phyloP scores from a whole-genome alignment of 306 rosid species.

The Lotus japonicus region DNA sequence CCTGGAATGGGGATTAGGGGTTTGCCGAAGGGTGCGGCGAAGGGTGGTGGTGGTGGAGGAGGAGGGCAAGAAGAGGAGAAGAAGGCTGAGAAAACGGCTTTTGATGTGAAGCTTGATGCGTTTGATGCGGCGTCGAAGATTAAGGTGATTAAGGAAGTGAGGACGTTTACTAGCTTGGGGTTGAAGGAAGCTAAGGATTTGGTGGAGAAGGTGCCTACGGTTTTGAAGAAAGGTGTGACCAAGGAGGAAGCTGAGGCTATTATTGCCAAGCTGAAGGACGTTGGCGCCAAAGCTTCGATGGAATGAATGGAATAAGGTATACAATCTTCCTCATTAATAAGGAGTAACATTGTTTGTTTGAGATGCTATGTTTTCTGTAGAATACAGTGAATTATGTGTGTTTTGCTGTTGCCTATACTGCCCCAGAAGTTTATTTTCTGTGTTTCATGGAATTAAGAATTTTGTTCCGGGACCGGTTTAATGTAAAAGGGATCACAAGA shows the following conservation, averaged over 20 bases:
- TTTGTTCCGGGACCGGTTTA: background rate
- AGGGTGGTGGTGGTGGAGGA: background rate
- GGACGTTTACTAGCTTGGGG: constrained; percentile 81
- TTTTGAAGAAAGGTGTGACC: constrained; percentile 84
- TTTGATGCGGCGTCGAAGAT: constrained; percentile 76
- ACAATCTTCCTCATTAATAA: background rate
- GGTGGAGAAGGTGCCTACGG: constrained; percentile 83
- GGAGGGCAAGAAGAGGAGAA: constrained; percentile 35
- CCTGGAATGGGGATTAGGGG: constrained; percentile 65
- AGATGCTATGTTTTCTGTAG: background rate
- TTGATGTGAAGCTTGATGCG: constrained; percentile 82
- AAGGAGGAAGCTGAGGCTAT: constrained; percentile 84
- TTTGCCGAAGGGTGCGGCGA: constrained; percentile 35
- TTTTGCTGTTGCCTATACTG: too few relatives aligned
- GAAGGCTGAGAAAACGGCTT: constrained; percentile 74
- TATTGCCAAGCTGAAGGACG: constrained; percentile 77
- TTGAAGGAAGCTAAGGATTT: constrained; percentile 97
- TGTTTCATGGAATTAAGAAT: too few relatives aligned
- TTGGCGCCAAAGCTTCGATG: constrained; percentile 85
- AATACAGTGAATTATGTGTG: background rate
- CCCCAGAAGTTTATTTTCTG: too few relatives aligned
- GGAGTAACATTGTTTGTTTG: too few relatives aligned
- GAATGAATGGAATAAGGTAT: constrained; percentile 63
- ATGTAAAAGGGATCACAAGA: background rate
- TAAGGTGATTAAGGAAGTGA: constrained; percentile 88